Base-by-base conservation (phyloP, 2,329 filamentous ascomycete genomes). In the Diaporthe nobilis region DNA sequence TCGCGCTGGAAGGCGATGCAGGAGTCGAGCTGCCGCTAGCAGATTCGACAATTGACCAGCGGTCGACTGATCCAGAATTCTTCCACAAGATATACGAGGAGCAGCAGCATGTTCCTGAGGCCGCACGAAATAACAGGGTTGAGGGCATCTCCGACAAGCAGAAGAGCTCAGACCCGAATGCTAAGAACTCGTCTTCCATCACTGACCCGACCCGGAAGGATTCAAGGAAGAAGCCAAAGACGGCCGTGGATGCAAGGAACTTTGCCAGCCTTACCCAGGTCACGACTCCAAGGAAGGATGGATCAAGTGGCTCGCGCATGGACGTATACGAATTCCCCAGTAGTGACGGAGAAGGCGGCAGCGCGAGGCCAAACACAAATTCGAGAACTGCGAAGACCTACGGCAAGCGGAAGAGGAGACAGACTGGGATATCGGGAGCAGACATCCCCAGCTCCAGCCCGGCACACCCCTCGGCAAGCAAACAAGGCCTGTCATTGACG, bases 61-160 rank as follows among this genome's bases (percentile, higher is more conserved):
- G 80, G 31, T 89, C 88, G 22, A 90, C 88, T 1, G 87, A 90
- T 75, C 83, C 85, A 1, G 84, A 82, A 0, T 87, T 88, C 77
- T 90, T 90, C 77, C 85, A 85, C 63, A 83, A 82, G 68, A 79
- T 90, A 13, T 89, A 88, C 75, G 82, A 87, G 31, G 86, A 88
- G 65, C 87, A 89, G 78, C 83, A 84, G 53, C 81, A 82, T 47
- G 82, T 83, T 6, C 51, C 60, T 6, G 51, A 76, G n/a, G 51
- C 74, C 31, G 44, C 55, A 13, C 60, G 49, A n/a, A 31, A 55
- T 28, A 65, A 20, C 12, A 57, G 74, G 28, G 51, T 47, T 15
- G 49, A 71, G 28, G 42, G 42, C 28, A 34, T 34, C 39, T 44
- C 42, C 39, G 44, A 57, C 67, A 31, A 28, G 65, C 61, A 71